Evolutionary conservation across 2,329 filamentous ascomycete species (phyloP).

Genomic region (Trichophyton schoenleinii): DNA sequence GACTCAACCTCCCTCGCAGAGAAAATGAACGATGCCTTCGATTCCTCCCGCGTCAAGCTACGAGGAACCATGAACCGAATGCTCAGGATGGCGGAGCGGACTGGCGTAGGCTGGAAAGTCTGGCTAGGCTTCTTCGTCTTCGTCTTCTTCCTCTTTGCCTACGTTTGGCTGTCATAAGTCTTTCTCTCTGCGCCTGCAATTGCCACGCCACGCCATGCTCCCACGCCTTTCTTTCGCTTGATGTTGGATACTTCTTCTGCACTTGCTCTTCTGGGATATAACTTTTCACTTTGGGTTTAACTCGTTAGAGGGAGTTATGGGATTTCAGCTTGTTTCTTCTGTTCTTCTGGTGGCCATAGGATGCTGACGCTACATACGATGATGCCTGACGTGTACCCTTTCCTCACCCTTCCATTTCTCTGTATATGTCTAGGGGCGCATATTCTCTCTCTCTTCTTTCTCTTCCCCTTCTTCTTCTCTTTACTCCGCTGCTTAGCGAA

Average conservation of each 20-base stretch:
- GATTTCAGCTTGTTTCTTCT: not conserved
- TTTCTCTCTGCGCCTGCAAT: not conserved
- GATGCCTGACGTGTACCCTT: not conserved
- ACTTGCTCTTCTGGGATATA: not conserved
- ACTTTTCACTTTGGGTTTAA: not conserved
- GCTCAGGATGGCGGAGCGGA: conserved; percentile 86
- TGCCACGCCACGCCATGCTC: not conserved
- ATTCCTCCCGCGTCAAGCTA: conserved; percentile 66
- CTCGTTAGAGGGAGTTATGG: conserved; percentile 1
- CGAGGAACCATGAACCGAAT: conserved; percentile 94
- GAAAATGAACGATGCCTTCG: conserved; percentile 92
- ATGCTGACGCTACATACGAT: not conserved
- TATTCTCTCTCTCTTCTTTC: not conserved
- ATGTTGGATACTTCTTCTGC: not conserved
- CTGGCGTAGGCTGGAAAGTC: conserved; percentile 89
- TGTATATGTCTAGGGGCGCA: not conserved
- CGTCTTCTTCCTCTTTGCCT: conserved; percentile 72
- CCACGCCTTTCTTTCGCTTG: not conserved
- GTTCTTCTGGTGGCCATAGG: not conserved
- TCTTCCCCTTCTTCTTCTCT: not conserved
- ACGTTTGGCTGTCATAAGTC: conserved; percentile 74
- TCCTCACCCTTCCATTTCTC: not conserved
- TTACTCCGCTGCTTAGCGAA: not conserved
- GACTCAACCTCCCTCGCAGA: conserved; percentile 78
- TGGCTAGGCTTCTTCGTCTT: conserved; percentile 83